Base-by-base conservation (phyloP, 148 eudicot genomes). In the Rheum nobile region DNA sequence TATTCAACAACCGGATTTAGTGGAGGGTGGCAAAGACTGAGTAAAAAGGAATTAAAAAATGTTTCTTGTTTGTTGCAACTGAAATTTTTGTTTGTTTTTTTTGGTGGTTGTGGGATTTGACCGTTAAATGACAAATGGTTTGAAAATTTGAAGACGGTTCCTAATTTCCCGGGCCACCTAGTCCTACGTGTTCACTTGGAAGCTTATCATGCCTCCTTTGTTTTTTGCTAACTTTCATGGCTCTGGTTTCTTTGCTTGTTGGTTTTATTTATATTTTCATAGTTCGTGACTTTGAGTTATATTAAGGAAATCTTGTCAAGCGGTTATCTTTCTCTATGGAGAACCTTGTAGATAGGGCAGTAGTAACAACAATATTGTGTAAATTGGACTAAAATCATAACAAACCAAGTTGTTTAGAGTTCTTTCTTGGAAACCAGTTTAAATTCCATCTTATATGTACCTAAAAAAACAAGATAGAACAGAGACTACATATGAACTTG, bases 1-100 rank as follows among this genome's bases (percentile, higher is more conserved):
- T n/a, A 16, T 29, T 32, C 21, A 29, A 31, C 6, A 6, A 65
- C 10, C 70, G 70, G 70, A 65, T 65, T 65, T 29, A 31, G 50
- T 57, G 83, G 75, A 48, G 32, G 71, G 50, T 43, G 55, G 72
- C 54, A 77, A 76, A 86, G 89, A 89, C 90, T 74, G 14, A 74
- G 87, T 87, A 86, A 88, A 81, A 75, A 73, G 48, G 72, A 50
- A 75, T 73, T 4, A 41, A 41, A 6, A 41, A 5, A 41, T 2
- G 11, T 26, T 54, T 57, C 8, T 57, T 65, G 70, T 57, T 57
- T 57, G 52, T 72, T 75, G 44, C 78, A 75, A 75, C 77, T 75
- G 78, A 70, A 76, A 5, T 41, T 74, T 83, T 74, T 81, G 41
- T 76, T 74, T 80, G 78, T 32, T 72, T 41, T 41, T 41, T 41